phyloP scores from a whole-genome alignment of 163 green algal genomes.

The Prototheca wickerhamii region DNA sequence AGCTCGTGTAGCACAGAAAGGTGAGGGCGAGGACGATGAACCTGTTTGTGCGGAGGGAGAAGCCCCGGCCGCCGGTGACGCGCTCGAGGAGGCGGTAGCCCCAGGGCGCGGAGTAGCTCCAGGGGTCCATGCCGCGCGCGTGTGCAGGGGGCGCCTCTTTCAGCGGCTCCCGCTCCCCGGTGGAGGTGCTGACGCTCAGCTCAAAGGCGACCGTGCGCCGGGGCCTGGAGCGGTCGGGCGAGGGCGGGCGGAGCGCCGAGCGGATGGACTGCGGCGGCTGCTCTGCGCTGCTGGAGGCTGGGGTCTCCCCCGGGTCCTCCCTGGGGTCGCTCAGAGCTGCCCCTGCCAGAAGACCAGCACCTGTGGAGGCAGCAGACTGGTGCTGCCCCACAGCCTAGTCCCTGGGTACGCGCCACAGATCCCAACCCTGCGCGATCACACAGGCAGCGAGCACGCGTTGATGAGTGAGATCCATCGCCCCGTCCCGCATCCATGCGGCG shows the following conservation, averaged over 20 bases:
- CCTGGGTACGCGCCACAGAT: no score
- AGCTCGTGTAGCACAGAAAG: slow-evolving; percentile 82
- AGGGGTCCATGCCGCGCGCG: slow-evolving; percentile 11
- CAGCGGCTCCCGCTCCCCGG: slow-evolving; percentile 5
- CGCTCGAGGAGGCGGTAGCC: slow-evolving; percentile 10
- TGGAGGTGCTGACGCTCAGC: slow-evolving; percentile 2
- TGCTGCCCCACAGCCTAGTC: no score
- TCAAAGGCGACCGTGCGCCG: slow-evolving; percentile 13
- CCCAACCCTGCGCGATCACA: no score
- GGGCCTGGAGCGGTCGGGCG: no score
- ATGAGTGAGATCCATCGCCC: no score
- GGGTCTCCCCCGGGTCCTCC: no score
- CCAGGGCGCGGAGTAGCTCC: slow-evolving; percentile 10
- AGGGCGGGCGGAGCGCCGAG: neutral
- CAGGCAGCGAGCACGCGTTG: no score
- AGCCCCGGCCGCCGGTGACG: slow-evolving; percentile 6
- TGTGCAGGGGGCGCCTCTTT: slow-evolving; percentile 1
- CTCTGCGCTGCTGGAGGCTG: no score
- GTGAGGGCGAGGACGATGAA: slow-evolving; percentile 72
- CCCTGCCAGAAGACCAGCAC: no score
- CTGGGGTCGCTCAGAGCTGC: no score
- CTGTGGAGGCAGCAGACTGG: no score
- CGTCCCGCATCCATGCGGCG: no score
- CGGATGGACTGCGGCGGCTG: neutral
- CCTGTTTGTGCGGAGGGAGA: slow-evolving; percentile 22